These are phyloP conservation scores for Chlamydomonas incerta DNA, from an alignment of 139 green algal species.

Conservation along the genomic window DNA sequence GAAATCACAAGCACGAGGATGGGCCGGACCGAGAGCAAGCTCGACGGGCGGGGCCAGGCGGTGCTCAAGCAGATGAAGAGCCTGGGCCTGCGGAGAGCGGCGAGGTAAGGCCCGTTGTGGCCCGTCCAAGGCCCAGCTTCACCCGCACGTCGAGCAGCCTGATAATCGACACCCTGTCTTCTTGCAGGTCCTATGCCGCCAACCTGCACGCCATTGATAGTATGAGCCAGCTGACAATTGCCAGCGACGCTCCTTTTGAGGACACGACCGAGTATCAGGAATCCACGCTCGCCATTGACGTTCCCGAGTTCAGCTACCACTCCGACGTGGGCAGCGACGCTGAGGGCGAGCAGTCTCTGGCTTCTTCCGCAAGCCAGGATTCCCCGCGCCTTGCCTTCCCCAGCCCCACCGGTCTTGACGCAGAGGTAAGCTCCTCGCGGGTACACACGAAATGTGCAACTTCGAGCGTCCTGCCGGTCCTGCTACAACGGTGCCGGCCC, in stretches of 20 bases:
- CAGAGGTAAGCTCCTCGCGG: not conserved
- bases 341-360: not conserved
- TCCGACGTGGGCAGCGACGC: not conserved
- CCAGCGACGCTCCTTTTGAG: slow-evolving; percentile 7
- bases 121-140: too few relatives aligned
- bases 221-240: slow-evolving; percentile 4
- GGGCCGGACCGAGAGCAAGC: not conserved
- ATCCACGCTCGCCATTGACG: not conserved
- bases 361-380: not conserved
- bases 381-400: not conserved
- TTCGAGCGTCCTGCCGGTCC: not conserved
- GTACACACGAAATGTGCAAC: not conserved
- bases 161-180: not conserved
- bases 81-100: not conserved
- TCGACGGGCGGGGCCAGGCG: not conserved
- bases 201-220: slow-evolving; percentile 6
- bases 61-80: slow-evolving; percentile 22
- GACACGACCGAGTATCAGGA: slow-evolving; percentile 24
- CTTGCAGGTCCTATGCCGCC: slow-evolving; percentile 31
- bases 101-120: too few relatives aligned
- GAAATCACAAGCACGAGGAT: not conserved
- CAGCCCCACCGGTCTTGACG: slow-evolving; percentile 4
- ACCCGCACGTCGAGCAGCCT: too few relatives aligned
- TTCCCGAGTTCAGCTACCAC: slow-evolving; percentile 6
- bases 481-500: not conserved